Evolutionary conservation across 495 filamentous ascomycete species (phyloP), one percentile per base, ranked within the genome.

Genomic region (Sphaerosporella brunnea): DNA sequence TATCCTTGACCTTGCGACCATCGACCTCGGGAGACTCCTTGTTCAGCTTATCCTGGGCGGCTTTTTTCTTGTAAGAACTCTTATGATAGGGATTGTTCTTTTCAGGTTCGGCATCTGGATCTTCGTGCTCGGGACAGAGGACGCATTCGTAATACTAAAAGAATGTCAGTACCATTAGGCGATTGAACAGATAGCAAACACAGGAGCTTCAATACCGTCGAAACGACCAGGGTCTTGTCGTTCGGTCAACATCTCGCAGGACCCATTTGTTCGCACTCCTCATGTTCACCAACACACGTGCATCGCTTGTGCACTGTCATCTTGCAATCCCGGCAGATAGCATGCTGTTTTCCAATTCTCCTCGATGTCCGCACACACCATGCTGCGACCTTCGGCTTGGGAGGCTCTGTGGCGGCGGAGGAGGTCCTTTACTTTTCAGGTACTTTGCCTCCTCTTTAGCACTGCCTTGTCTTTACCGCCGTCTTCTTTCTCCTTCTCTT

Each of bases 171-270:
- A n/a, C n/a, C n/a, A n/a, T n/a, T n/a, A n/a, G n/a, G n/a, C n/a
- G n/a, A n/a, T n/a, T n/a, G n/a, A n/a, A n/a, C n/a, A n/a, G n/a
- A n/a, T n/a, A n/a, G n/a, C n/a, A n/a, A n/a, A n/a, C n/a, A n/a
- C n/a, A n/a, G n/a, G n/a, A n/a, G n/a, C n/a, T n/a, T n/a, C n/a
- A 77, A 71, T 70, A 81, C 78, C 43, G 86, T 87, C 19, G 87
- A 92, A 18, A 90, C 77, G 51, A 79, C 74, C 2, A 84, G 84
- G 50, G 74, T 83, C 55, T 84, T 81, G 56, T 97, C 90, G 59
- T 97, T 97, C 10, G 75, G n/a, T 68, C 65, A 92, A 97, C 74
- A 82, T 88, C 64, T 97, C 90, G 63, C 90, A 97, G n/a, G 16
- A 82, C 70, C 90, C 90, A 97, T 64, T 93, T 93, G 43, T 70